Percentiles rank a stretch among this genome's conserved stretches.
Conservation (phyloP, 2,329 filamentous ascomycete genomes). For the Ascochyta pisi region DNA sequence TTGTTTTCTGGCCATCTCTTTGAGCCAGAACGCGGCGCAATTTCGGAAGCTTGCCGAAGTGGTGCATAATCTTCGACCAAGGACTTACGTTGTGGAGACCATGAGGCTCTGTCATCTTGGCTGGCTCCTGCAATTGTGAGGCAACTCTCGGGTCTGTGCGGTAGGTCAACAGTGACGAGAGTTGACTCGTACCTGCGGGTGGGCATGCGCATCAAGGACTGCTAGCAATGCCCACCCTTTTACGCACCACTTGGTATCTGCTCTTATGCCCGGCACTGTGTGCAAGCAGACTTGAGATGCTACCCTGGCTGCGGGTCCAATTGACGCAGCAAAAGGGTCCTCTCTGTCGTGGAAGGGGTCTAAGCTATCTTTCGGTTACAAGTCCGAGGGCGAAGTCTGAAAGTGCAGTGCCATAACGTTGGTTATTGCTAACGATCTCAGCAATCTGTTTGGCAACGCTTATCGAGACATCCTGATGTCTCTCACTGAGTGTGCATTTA, state of each 20-base stretch:
- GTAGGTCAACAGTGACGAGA: background rate
- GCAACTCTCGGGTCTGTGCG: background rate
- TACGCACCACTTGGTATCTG: conserved; percentile 11
- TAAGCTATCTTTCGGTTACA: conserved; percentile 62
- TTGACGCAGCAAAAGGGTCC: conserved; percentile 64
- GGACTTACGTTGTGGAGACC: background rate
- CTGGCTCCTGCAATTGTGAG: background rate
- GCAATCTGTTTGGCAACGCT: too few relatives aligned
- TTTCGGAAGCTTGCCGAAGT: background rate
- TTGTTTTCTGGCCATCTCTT: too few relatives aligned
- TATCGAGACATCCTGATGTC: conserved; percentile 10
- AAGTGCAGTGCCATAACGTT: conserved; percentile 66
- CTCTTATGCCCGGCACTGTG: conserved; percentile 22
- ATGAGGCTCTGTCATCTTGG: conserved; percentile 5
- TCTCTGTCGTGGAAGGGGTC: conserved; percentile 67
- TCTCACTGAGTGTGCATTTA: conserved; percentile 65
- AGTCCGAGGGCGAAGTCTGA: conserved; percentile 60
- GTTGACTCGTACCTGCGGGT: too few relatives aligned
- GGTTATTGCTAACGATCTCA: conserved; percentile 67
- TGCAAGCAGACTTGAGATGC: conserved; percentile 56
- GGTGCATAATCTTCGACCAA: background rate
- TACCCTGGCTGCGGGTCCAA: conserved; percentile 59
- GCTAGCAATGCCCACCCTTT: too few relatives aligned
- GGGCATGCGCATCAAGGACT: too few relatives aligned
- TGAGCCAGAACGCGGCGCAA: background rate